A percentile compares a stretch with the other conserved stretches of the same genome.
phyloP scores from a whole-genome alignment of 2,329 filamentous ascomycete genomes.

The Fusarium cicatricum region DNA sequence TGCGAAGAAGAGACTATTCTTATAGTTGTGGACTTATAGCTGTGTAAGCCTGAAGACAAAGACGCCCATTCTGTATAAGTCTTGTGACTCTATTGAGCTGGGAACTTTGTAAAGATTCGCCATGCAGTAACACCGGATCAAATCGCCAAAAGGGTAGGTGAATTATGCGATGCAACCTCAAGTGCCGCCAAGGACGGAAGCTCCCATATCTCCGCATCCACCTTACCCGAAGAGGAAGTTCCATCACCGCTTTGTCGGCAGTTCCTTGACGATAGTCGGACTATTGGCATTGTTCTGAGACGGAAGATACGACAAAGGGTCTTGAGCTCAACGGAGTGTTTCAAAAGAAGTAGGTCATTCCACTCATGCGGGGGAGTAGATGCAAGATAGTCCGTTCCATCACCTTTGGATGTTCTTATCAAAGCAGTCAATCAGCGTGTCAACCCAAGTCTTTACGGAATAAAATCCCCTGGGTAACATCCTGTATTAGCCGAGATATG shows the following conservation, averaged over 20 bases:
- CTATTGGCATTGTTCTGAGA: neutral
- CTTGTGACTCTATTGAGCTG: neutral
- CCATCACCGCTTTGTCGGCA: neutral
- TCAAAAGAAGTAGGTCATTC: too few relatives aligned
- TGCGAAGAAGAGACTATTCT: neutral
- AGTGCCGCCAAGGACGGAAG: constrained; percentile 24
- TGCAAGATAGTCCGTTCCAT: too few relatives aligned
- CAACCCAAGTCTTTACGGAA: too few relatives aligned
- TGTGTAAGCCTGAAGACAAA: neutral
- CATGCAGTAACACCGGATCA: constrained; percentile 13
- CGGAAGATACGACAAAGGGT: neutral
- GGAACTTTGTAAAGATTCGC: constrained; percentile 28
- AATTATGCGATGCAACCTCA: constrained; percentile 24
- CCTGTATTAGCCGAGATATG: too few relatives aligned
- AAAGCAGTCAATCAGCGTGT: too few relatives aligned
- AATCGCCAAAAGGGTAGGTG: constrained; percentile 30
- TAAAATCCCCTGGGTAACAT: too few relatives aligned
- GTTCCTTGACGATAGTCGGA: neutral
- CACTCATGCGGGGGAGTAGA: too few relatives aligned
- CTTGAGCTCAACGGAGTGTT: too few relatives aligned
- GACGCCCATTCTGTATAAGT: neutral
- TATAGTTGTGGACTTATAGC: constrained; percentile 10
- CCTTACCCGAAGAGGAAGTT: constrained; percentile 29
- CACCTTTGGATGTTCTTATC: too few relatives aligned
- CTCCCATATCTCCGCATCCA: constrained; percentile 24